Percentiles rank a stretch among this genome's conserved stretches.
These are phyloP conservation scores for Orychophragmus violaceus DNA, from an alignment of 345 rosid genomes.

Conservation along the genomic window DNA sequence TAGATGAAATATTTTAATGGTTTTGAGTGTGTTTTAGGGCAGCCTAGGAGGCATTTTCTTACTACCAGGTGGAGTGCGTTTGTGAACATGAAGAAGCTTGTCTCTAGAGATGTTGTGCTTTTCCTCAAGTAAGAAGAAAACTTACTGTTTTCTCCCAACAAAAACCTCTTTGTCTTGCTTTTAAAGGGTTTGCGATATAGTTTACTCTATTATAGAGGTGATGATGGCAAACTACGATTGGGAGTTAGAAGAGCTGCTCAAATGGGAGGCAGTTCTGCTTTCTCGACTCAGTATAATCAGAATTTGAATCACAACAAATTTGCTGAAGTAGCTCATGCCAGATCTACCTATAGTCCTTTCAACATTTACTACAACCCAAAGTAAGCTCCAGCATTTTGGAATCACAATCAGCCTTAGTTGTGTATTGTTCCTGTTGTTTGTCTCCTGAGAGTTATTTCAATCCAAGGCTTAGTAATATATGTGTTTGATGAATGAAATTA, in stretches of 20 bases:
- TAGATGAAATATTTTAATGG: not conserved
- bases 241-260: constrained; percentile 90
- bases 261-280: constrained; percentile 43
- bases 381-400: too few species aligned
- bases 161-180: not conserved
- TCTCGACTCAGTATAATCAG: constrained; percentile 42
- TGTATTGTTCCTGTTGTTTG: not conserved
- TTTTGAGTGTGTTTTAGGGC: constrained; percentile 45
- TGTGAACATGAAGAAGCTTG: constrained; percentile 94
- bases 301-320: constrained; percentile 52
- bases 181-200: not conserved
- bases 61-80: constrained; percentile 99
- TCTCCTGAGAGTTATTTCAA: not conserved
- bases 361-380: constrained; percentile 88
- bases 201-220: constrained; percentile 51
- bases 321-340: constrained; percentile 60
- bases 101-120: constrained; percentile 96
- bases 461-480: not conserved
- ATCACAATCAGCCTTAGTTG: not conserved
- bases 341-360: constrained; percentile 52
- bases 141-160: not conserved
- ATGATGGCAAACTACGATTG: constrained; percentile 80
- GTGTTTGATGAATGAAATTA: not conserved
- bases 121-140: constrained; percentile 57
- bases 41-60: constrained; percentile 95